phyloP scores from a whole-genome alignment of 164 flowering plant species.

The Magnolia changhungtana region DNA sequence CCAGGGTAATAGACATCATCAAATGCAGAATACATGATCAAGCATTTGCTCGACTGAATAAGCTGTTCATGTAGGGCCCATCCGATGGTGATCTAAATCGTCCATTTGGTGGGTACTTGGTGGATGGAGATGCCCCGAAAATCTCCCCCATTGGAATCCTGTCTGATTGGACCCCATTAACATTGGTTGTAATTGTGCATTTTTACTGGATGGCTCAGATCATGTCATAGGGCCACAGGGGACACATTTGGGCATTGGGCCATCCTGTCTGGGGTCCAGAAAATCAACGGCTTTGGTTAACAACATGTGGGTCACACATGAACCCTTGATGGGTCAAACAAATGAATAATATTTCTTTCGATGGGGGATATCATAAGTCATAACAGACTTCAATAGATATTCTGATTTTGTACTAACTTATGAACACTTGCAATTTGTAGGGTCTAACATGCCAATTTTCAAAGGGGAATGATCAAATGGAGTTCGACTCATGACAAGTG shows the following conservation, averaged over 20 bases:
- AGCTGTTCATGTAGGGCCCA: neutral
- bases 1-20: too few relatives aligned
- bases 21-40: neutral
- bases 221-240: neutral
- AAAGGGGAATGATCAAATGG: neutral
- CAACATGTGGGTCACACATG: neutral
- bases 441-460: neutral
- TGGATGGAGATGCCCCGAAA: neutral
- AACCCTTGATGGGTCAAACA: neutral
- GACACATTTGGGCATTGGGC: neutral
- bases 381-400: neutral
- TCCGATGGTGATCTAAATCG: neutral
- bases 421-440: neutral
- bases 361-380: neutral
- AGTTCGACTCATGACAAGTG: too few relatives aligned
- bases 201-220: too few relatives aligned
- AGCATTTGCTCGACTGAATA: neutral
- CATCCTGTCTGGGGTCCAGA: neutral
- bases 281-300: too few relatives aligned
- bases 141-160: neutral
- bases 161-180: neutral
- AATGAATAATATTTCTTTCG: neutral
- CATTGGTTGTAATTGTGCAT: neutral
- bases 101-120: neutral
- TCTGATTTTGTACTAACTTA: neutral